These are phyloP conservation scores for Aspergillus coremiiformis DNA, from an alignment of 495 filamentous ascomycete species.

Conservation along the genomic window DNA sequence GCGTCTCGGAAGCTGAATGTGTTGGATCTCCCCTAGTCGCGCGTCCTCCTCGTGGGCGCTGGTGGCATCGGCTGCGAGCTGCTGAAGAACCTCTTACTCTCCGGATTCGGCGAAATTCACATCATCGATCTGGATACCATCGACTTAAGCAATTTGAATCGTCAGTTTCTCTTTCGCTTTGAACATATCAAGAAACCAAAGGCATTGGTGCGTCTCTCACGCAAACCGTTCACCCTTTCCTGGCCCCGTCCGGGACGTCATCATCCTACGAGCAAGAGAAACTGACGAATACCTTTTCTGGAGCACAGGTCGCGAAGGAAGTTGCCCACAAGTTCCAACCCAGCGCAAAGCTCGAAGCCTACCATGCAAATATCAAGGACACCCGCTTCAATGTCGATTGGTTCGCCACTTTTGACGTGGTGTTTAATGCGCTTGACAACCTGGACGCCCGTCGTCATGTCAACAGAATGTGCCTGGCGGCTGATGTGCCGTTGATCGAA, in stretches of 20 bases:
- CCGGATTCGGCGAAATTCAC: conserved; percentile 90
- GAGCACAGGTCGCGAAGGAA: conserved; percentile 79
- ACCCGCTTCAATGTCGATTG: conserved; percentile 81
- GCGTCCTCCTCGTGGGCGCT: conserved; percentile 89
- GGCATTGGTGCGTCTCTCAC: conserved; percentile 61
- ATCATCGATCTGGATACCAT: conserved; percentile 98
- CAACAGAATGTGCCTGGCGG: conserved; percentile 94
- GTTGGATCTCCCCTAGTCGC: conserved; percentile 48
- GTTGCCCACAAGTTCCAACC: conserved; percentile 88
- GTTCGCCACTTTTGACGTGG: conserved; percentile 75
- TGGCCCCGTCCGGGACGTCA: conserved; percentile 8
- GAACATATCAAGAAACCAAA: conserved; percentile 98
- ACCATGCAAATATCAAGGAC: conserved; percentile 96
- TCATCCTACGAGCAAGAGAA: not conserved
- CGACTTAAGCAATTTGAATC: conserved; percentile 94
- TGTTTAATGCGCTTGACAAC: conserved; percentile 98
- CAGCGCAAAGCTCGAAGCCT: conserved; percentile 75
- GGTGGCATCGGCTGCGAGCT: conserved; percentile 97
- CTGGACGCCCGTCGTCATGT: conserved; percentile 90
- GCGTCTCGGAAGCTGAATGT: conserved; percentile 11
- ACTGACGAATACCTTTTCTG: conserved; percentile 15
- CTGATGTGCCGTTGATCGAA: conserved; percentile 85
- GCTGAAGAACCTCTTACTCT: conserved; percentile 90
- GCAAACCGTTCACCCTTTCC: not conserved
- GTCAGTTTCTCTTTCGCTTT: conserved; percentile 94